Evolutionary conservation across 2,329 filamentous ascomycete genomes (phyloP).

Genomic region (Plenodomus lindquistii): DNA sequence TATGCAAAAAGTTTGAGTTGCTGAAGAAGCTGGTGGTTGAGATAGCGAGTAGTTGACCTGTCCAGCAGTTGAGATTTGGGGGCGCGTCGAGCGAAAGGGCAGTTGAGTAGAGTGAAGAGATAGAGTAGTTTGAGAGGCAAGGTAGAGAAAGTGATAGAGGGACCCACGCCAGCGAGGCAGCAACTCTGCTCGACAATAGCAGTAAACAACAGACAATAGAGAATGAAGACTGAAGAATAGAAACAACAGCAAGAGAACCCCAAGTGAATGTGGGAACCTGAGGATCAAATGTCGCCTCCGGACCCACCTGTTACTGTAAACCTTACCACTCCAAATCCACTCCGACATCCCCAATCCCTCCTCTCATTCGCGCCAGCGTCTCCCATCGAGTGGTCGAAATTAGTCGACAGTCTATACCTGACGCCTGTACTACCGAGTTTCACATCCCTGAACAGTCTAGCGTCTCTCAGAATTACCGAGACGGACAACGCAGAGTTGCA

Average conservation of each 20-base stretch:
- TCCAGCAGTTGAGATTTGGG: slow-evolving; percentile 32
- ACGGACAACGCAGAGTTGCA: slow-evolving; percentile 4
- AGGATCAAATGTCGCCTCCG: slow-evolving; percentile 25
- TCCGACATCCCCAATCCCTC: slow-evolving; percentile 32
- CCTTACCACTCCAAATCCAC: slow-evolving; percentile 25
- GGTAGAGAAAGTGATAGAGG: slow-evolving; percentile 16
- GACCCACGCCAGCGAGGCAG: slow-evolving; percentile 40
- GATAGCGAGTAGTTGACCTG: slow-evolving; percentile 22
- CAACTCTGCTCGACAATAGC: slow-evolving; percentile 43
- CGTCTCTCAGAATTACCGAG: slow-evolving; percentile 8
- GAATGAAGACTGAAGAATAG: slow-evolving; percentile 25
- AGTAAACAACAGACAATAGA: slow-evolving; percentile 41
- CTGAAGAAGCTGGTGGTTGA: slow-evolving; percentile 9
- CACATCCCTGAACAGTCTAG: slow-evolving; percentile 18
- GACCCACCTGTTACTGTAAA: slow-evolving; percentile 28
- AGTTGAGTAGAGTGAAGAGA: slow-evolving; percentile 12
- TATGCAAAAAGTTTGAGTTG: slow-evolving; percentile 11
- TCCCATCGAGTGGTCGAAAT: slow-evolving; percentile 39
- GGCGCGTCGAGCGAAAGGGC: slow-evolving; percentile 31
- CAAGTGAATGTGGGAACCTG: slow-evolving; percentile 25
- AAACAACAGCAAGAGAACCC: slow-evolving; percentile 6
- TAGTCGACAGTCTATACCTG: slow-evolving; percentile 24
- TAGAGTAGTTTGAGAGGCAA: slow-evolving; percentile 11
- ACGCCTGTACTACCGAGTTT: slow-evolving; percentile 20
- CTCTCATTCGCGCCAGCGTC: slow-evolving; percentile 29